phyloP scores from a whole-genome alignment of 2,329 filamentous ascomycete species.

The Aspergillus sp. region DNA sequence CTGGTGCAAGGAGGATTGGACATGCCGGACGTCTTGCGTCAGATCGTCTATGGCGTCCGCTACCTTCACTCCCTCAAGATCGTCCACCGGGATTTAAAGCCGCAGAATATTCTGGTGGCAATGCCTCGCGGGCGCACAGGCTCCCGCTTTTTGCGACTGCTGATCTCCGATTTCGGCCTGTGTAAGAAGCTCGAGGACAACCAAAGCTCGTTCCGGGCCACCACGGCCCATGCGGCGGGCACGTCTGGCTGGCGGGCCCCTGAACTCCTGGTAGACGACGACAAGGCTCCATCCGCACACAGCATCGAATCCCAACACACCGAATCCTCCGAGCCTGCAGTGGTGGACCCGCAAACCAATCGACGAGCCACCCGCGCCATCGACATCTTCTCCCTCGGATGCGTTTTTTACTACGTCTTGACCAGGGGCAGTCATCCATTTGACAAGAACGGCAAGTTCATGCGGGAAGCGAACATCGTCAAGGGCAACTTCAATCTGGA shows the following conservation, averaged over 20 bases:
- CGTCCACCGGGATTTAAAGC: constrained; percentile 95
- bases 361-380: constrained; percentile 91
- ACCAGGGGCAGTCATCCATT: constrained; percentile 91
- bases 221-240: constrained; percentile 87
- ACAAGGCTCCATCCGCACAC: constrained; percentile 49
- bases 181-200: constrained; percentile 96
- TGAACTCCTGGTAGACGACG: constrained; percentile 82
- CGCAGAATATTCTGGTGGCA: constrained; percentile 90
- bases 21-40: constrained; percentile 75
- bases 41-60: constrained; percentile 84
- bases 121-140: constrained; percentile 53
- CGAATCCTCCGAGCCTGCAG: constrained; percentile 50
- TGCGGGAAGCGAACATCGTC: constrained; percentile 96
- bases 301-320: constrained; percentile 38
- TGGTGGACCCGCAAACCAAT: constrained; percentile 57
- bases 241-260: constrained; percentile 97
- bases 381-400: constrained; percentile 93
- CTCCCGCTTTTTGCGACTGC: constrained; percentile 71
- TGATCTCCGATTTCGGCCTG: constrained; percentile 96
- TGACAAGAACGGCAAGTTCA: constrained; percentile 89
- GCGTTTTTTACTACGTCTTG: constrained; percentile 99
- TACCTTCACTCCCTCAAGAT: constrained; percentile 91
- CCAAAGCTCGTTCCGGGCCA: constrained; percentile 91
- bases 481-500: constrained; percentile 76
- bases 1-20: constrained; percentile 68